phyloP scores from a whole-genome alignment of 2,329 filamentous ascomycete genomes.

The Pseudopyrenochaeta lycopersici region DNA sequence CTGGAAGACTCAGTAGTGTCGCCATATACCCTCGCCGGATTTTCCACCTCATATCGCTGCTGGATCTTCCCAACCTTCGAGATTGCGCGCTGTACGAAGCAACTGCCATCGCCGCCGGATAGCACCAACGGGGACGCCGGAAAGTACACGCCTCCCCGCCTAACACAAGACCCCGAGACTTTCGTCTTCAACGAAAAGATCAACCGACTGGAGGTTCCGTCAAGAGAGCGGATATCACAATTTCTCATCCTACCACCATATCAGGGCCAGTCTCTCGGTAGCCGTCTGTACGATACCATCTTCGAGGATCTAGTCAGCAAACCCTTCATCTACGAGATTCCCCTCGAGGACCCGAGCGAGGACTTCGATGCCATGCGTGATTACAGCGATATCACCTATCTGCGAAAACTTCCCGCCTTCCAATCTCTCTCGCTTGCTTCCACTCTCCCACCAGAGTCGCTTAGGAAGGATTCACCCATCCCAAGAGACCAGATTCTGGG shows the following conservation, averaged over 20 bases:
- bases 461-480: conserved; percentile 63
- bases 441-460: conserved; percentile 57
- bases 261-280: conserved; percentile 81
- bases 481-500: conserved; percentile 66
- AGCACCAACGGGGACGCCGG: conserved; percentile 49
- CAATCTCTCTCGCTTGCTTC: conserved; percentile 62
- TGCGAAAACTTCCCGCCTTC: conserved; percentile 69
- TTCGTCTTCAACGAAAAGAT: conserved; percentile 40
- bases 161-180: conserved; percentile 40
- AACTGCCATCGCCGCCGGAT: conserved; percentile 42
- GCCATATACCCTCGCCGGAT: conserved; percentile 82
- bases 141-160: conserved; percentile 42
- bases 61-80: conserved; percentile 67
- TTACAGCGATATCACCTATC: conserved; percentile 72
- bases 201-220: conserved; percentile 70
- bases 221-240: conserved; percentile 87
- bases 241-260: conserved; percentile 91
- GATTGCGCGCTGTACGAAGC: conserved; percentile 48
- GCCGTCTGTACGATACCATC: conserved; percentile 81
- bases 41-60: conserved; percentile 89
- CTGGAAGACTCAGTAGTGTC: conserved; percentile 33
- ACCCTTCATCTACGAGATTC: conserved; percentile 79
- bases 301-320: conserved; percentile 74
- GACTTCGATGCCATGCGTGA: conserved; percentile 83
- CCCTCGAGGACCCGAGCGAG: conserved; percentile 93